These are phyloP conservation scores for Globisporangium spiculum DNA, from an alignment of 352 stramenopile genomes.

Conservation along the genomic window DNA sequence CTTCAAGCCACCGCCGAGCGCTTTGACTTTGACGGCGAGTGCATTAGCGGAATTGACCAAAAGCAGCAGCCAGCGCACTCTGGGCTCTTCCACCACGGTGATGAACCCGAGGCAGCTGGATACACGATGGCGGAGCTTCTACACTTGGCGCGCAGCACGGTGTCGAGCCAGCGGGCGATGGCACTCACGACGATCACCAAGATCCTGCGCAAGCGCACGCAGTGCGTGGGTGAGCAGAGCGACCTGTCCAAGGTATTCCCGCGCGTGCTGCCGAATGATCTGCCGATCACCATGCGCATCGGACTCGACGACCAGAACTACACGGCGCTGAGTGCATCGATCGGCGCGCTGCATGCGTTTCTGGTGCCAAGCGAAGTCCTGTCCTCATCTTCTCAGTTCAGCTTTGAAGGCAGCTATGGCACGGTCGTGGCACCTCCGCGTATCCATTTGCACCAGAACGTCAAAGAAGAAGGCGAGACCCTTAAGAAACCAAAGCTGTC, in stretches of 20 bases:
- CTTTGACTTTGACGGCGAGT: slow-evolving; percentile 64
- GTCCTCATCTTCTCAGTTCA: neutral
- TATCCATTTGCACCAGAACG: slow-evolving; percentile 44
- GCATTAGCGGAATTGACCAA: slow-evolving; percentile 19
- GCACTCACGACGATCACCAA: slow-evolving; percentile 61
- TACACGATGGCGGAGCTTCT: slow-evolving; percentile 77
- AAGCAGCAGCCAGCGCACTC: slow-evolving; percentile 41
- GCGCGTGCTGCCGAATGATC: slow-evolving; percentile 37
- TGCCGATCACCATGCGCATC: slow-evolving; percentile 51
- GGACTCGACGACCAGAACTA: slow-evolving; percentile 68
- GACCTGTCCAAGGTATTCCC: slow-evolving; percentile 13
- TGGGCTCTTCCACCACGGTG: slow-evolving; percentile 77
- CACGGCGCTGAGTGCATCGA: slow-evolving; percentile 40
- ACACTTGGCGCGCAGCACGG: slow-evolving; percentile 65
- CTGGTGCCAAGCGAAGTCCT: slow-evolving; percentile 29
- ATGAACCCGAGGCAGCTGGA: slow-evolving; percentile 62
- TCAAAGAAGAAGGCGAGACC: neutral
- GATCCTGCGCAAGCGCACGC: slow-evolving; percentile 45
- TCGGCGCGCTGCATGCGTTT: slow-evolving; percentile 53
- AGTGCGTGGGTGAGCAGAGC: slow-evolving; percentile 22
- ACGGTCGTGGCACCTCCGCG: slow-evolving; percentile 25
- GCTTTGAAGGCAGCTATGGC: slow-evolving; percentile 29
- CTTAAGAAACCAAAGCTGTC: neutral
- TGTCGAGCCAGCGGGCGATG: slow-evolving; percentile 69
- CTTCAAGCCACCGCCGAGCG: slow-evolving; percentile 46